Evolutionary conservation across 495 filamentous ascomycete genomes (phyloP).

Genomic region (Penicillium pancosmium): DNA sequence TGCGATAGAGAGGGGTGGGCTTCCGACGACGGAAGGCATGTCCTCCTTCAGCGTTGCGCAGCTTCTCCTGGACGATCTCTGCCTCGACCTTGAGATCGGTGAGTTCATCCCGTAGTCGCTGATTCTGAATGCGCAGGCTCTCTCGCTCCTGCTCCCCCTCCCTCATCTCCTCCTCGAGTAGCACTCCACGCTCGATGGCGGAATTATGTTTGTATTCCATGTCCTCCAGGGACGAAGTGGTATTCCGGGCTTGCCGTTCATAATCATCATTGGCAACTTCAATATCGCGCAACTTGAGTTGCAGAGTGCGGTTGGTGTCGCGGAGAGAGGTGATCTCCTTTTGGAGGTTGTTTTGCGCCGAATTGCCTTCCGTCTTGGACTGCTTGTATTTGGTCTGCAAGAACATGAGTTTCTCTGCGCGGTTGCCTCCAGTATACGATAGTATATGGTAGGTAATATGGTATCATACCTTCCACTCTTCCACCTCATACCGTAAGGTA

Average conservation of each 20-base stretch:
- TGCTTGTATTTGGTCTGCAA: conserved; percentile 92
- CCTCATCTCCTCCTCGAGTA: conserved; percentile 94
- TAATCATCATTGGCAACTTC: conserved; percentile 99
- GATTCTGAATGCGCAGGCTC: conserved; percentile 79
- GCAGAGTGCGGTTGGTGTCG: conserved; percentile 77
- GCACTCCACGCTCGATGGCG: conserved; percentile 85
- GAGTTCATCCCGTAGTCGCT: conserved; percentile 85
- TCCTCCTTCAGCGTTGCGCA: conserved; percentile 65
- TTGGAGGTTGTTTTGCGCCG: conserved; percentile 82
- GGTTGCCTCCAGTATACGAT: too few species aligned
- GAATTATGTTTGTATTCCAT: conserved; percentile 96
- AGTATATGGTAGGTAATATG: too few species aligned
- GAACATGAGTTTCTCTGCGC: conserved; percentile 6
- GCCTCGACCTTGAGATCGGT: conserved; percentile 92
- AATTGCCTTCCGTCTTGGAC: conserved; percentile 80
- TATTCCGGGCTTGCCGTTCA: conserved; percentile 92
- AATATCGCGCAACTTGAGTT: conserved; percentile 85
- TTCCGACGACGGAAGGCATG: conserved; percentile 55
- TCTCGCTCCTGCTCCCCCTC: conserved; percentile 90
- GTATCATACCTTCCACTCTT: conserved; percentile 91
- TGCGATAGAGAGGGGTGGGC: conserved; percentile 51
- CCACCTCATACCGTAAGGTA: conserved; percentile 79
- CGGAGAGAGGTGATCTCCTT: conserved; percentile 94
- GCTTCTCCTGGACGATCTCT: conserved; percentile 91
- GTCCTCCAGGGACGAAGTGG: conserved; percentile 92